Evolutionary conservation across 2,329 filamentous ascomycete species (phyloP).

Genomic region (Colletotrichum sp.): DNA sequence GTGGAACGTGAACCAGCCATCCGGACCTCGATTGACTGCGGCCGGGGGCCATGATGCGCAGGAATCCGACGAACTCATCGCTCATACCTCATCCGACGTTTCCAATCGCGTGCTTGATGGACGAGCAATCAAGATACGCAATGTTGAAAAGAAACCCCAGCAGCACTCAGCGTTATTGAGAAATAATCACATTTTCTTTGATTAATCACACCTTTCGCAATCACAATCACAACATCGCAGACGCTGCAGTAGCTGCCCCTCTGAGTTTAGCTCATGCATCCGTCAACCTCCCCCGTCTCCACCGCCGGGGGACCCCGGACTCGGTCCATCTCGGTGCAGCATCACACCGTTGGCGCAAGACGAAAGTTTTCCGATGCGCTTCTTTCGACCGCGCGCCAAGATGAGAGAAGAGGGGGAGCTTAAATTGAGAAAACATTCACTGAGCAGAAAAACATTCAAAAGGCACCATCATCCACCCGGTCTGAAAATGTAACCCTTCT

Average conservation of each 20-base stretch:
- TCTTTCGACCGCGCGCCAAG: background rate
- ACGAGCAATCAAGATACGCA: background rate
- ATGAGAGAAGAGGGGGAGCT: background rate
- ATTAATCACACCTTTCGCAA: constrained; percentile 11
- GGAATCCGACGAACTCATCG: background rate
- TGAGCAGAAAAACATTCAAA: background rate
- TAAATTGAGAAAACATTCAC: background rate
- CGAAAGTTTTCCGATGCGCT: background rate
- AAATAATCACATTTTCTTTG: background rate
- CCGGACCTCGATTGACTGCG: background rate
- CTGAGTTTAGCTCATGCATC: constrained; percentile 2
- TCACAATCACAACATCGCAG: background rate
- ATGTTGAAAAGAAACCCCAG: background rate
- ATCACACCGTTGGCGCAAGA: background rate
- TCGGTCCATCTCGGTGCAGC: constrained; percentile 17
- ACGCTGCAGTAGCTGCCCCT: background rate
- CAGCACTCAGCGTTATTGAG: too few species aligned
- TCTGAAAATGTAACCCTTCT: background rate
- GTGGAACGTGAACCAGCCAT: background rate
- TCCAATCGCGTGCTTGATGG: background rate
- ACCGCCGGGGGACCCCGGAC: background rate
- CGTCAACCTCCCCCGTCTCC: background rate
- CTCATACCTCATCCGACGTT: background rate
- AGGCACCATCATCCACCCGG: background rate
- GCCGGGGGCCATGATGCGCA: background rate